Evolutionary conservation across 2,329 filamentous ascomycete genomes (phyloP).

Genomic region (Zymoseptoria tritici): DNA sequence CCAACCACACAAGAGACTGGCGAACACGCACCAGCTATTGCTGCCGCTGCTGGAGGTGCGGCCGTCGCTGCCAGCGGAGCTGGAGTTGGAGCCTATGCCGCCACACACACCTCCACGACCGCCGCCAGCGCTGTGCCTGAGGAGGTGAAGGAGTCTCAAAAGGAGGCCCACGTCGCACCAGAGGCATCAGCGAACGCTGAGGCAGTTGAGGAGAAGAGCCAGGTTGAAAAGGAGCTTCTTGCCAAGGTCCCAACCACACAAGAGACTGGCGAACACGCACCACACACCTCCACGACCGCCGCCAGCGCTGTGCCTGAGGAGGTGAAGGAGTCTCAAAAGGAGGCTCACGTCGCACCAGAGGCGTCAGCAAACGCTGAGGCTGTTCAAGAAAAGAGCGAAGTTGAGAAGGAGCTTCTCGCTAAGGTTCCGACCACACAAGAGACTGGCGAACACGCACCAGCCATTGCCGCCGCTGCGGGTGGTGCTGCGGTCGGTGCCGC

Average conservation of each 20-base stretch:
- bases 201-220: slow-evolving; percentile 70
- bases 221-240: slow-evolving; percentile 66
- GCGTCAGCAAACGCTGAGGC: slow-evolving; percentile 61
- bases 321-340: slow-evolving; percentile 25
- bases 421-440: slow-evolving; percentile 42
- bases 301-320: slow-evolving; percentile 21
- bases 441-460: slow-evolving; percentile 39
- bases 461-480: slow-evolving; percentile 31
- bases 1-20: slow-evolving; percentile 35
- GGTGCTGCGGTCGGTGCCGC: slow-evolving; percentile 27
- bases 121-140: slow-evolving; percentile 20
- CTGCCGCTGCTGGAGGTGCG: slow-evolving; percentile 31
- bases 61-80: slow-evolving; percentile 20
- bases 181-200: slow-evolving; percentile 64
- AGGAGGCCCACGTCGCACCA: slow-evolving; percentile 42
- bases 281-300: too few species aligned
- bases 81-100: background rate
- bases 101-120: slow-evolving; percentile 5
- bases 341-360: slow-evolving; percentile 51
- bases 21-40: slow-evolving; percentile 37
- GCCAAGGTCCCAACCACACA: slow-evolving; percentile 45
- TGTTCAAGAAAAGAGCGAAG: slow-evolving; percentile 65
- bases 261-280: slow-evolving; percentile 39
- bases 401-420: slow-evolving; percentile 66
- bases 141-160: slow-evolving; percentile 25